Percentiles rank a stretch among this genome's conserved stretches.
These are phyloP conservation scores for Phytophthora aleatoria DNA, from an alignment of 352 stramenopile genomes.

Conservation along the genomic window DNA sequence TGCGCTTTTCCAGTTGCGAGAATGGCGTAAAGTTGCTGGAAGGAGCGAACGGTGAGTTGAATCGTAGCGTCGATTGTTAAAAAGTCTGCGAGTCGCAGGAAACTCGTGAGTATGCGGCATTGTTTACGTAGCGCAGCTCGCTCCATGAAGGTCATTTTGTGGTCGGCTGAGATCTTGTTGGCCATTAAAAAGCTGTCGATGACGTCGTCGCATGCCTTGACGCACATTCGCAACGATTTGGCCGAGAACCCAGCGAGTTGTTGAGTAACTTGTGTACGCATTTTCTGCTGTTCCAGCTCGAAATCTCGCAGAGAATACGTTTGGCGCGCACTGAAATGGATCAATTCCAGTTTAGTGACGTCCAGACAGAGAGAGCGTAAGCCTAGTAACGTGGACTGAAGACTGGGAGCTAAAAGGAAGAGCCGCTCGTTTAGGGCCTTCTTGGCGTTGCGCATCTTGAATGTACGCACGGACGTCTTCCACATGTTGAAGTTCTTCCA, in stretches of 20 bases:
- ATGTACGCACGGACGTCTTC: conserved; percentile 85
- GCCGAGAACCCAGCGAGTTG: conserved; percentile 68
- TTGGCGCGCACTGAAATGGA: conserved; percentile 64
- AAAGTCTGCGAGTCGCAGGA: conserved; percentile 93
- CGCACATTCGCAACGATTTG: conserved; percentile 81
- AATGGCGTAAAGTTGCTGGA: conserved; percentile 61
- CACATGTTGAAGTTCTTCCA: conserved; percentile 96
- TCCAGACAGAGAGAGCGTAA: conserved; percentile 81
- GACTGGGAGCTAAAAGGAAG: conserved; percentile 88
- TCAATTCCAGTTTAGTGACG: conserved; percentile 64
- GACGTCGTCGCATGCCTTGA: conserved; percentile 91
- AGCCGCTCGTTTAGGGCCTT: conserved; percentile 80
- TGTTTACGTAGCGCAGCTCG: conserved; percentile 90
- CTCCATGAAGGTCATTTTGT: conserved; percentile 98
- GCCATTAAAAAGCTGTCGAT: conserved; percentile 91
- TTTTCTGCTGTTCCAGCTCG: conserved; percentile 67
- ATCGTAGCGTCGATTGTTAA: conserved; percentile 90
- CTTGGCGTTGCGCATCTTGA: conserved; percentile 89
- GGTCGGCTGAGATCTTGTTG: conserved; percentile 93
- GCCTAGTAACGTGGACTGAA: conserved; percentile 81
- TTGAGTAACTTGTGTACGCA: conserved; percentile 53
- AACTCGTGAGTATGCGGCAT: conserved; percentile 91
- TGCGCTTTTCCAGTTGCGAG: conserved; percentile 57
- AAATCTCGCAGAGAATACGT: conserved; percentile 89
- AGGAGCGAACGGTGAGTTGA: conserved; percentile 84